phyloP scores from a whole-genome alignment of 768 basidiomycete species.

The Porphyrellus cyaneotinctus region DNA sequence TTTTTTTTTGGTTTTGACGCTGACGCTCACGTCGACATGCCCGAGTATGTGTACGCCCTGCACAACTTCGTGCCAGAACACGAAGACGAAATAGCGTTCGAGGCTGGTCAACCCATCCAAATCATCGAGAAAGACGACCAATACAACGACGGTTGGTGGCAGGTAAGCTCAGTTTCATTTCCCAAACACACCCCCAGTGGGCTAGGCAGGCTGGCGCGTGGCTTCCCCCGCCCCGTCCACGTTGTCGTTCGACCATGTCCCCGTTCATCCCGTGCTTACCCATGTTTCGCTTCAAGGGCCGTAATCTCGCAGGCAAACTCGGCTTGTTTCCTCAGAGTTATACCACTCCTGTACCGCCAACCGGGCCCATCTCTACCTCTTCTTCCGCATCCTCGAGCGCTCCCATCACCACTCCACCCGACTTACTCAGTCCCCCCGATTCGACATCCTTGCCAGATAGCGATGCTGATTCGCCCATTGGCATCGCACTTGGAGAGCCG shows the following conservation, averaged over 20 bases:
- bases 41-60: conserved; percentile 81
- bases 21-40: conserved; percentile 47
- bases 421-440: conserved; percentile 44
- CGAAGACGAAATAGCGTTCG: conserved; percentile 88
- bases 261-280: conserved; percentile 25
- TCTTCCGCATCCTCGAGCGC: conserved; percentile 25
- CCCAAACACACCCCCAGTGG: conserved; percentile 4
- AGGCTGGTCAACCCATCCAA: conserved; percentile 81
- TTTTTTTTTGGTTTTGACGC: no score
- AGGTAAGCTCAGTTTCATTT: conserved; percentile 39
- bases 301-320: conserved; percentile 73
- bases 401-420: conserved; percentile 17
- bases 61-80: conserved; percentile 91
- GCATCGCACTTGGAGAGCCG: conserved; percentile 25
- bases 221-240: conserved; percentile 13
- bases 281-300: conserved; percentile 51
- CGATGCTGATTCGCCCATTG: conserved; percentile 24
- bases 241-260: conserved; percentile 20
- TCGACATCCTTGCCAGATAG: conserved; percentile 29
- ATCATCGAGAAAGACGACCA: conserved; percentile 91
- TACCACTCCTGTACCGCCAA: conserved; percentile 59
- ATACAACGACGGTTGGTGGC: conserved; percentile 97
- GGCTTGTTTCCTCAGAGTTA: conserved; percentile 93
- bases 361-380: conserved; percentile 23
- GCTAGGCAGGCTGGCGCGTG: no score